phyloP scores from a whole-genome alignment of 164 flowering plant genomes.

The Vitis amurensis region DNA sequence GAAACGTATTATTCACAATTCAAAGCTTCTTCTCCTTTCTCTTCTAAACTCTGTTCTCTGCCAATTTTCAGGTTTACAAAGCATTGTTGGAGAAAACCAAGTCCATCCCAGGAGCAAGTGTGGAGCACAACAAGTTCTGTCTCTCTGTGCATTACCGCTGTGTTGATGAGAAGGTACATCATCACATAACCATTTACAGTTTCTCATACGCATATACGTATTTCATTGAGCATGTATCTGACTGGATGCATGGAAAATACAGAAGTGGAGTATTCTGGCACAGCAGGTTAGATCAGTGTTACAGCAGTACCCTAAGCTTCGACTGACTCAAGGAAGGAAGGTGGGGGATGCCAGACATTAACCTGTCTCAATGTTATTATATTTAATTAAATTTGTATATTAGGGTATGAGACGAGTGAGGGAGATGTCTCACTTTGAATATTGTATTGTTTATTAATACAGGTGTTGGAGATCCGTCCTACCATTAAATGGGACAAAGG shows the following conservation, averaged over 20 bases:
- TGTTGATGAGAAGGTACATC: conserved; percentile 84
- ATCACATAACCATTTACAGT: too few relatives aligned
- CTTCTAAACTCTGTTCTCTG: too few relatives aligned
- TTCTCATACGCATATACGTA: neutral
- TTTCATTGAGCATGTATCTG: neutral
- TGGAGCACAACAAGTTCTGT: conserved; percentile 93
- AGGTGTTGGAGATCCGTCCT: conserved; percentile 79
- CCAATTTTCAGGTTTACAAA: conserved; percentile 39
- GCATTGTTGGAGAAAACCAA: conserved; percentile 64
- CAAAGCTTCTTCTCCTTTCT: too few relatives aligned
- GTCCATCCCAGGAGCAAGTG: conserved; percentile 71
- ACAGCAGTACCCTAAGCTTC: conserved; percentile 60
- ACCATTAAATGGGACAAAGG: conserved; percentile 82
- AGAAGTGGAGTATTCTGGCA: conserved; percentile 69
- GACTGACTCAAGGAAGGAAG: conserved; percentile 67
- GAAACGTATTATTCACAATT: neutral
- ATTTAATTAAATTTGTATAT: neutral
- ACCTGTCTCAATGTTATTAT: neutral
- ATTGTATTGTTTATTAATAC: conserved; percentile 1
- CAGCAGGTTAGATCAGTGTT: conserved; percentile 50
- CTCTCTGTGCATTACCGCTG: conserved; percentile 86
- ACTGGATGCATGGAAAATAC: conserved; percentile 10
- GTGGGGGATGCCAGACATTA: conserved; percentile 19
- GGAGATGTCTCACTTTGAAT: conserved; percentile 5
- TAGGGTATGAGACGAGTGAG: neutral